Base-by-base conservation (phyloP, 768 basidiomycete species). In the Trametes elegans region DNA sequence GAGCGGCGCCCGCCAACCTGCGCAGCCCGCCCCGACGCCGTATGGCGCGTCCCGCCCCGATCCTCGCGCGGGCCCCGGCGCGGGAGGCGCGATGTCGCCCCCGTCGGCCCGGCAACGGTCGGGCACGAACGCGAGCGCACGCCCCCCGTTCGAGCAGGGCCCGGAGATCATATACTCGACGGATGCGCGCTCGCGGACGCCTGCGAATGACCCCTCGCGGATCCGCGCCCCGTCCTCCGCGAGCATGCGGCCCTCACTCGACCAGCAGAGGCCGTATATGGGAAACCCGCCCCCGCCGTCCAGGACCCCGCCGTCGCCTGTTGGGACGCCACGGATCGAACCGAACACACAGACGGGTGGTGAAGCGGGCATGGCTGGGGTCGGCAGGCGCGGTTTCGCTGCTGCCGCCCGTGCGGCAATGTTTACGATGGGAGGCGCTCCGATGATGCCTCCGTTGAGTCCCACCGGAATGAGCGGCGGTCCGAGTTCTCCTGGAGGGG, bases 291-390 rank as follows among this genome's bases (percentile, higher is more conserved):
- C 53, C 32, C 50, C 49, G n/a, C 55, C 54, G 11, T 6, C 51
- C 5, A 26, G 16, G 10, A 50, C 34, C 21, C 39, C 35, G 21
- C 38, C 53, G n/a, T n/a, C 43, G 31, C 18, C 61, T 21, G 10
- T 31, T 10, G 13, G 58, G 19, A 53, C 40, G 47, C 56, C 49
- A 18, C 53, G 36, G 13, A 27, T 29, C 38, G 55, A 80, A 29
- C 75, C 85, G 8, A 81, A 88, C 64, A 90, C 88, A n/a, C 83
- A 85, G 66, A 77, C 65, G 3, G 88, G 89, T 3, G 89, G 89
- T 7, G 83, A 77, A 49, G 89, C 88, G 8, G 88, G 89, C 0
- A 94, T 95, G 93, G 93, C 93, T 0, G 93, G 93, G 8, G 91
- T 95, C 7, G 93, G 93, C 7, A 75, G 93, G 56, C 74, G 92